phyloP scores from a whole-genome alignment of 352 stramenopile genomes.

The Pythium guiyangense region DNA sequence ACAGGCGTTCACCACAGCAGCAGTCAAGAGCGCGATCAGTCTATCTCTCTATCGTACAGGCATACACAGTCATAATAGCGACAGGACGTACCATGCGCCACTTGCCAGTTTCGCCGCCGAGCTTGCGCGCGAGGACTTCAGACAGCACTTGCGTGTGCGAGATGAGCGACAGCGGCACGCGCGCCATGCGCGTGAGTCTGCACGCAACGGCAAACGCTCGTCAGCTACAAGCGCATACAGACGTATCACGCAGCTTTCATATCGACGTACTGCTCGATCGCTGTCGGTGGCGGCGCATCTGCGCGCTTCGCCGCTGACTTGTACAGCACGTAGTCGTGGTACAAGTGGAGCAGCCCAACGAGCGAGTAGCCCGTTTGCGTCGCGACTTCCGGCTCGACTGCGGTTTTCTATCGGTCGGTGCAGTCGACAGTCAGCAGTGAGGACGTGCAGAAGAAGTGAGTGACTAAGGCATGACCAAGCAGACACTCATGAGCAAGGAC shows the following conservation, averaged over 20 bases:
- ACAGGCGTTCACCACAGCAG: constrained; percentile 1
- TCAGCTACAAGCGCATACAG: background rate
- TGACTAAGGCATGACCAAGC: background rate
- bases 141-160: constrained; percentile 77
- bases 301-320: constrained; percentile 30
- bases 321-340: constrained; percentile 82
- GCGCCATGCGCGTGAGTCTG: constrained; percentile 52
- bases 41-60: background rate
- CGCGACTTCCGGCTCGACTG: constrained; percentile 57
- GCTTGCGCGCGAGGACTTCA: constrained; percentile 69
- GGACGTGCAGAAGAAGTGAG: background rate
- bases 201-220: background rate
- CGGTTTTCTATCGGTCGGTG: constrained; percentile 29
- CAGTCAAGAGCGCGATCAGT: too few relatives aligned
- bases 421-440: background rate
- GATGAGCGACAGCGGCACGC: constrained; percentile 72
- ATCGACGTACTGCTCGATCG: constrained; percentile 23
- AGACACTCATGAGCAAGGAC: constrained; percentile 9
- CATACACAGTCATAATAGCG: too few relatives aligned
- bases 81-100: constrained; percentile 62
- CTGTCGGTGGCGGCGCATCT: constrained; percentile 14
- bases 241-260: too few relatives aligned
- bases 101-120: constrained; percentile 58
- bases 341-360: constrained; percentile 68
- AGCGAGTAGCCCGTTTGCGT: constrained; percentile 78